Evolutionary conservation across 2,329 filamentous ascomycete genomes (phyloP).

Genomic region (Trichoderma atroviride): DNA sequence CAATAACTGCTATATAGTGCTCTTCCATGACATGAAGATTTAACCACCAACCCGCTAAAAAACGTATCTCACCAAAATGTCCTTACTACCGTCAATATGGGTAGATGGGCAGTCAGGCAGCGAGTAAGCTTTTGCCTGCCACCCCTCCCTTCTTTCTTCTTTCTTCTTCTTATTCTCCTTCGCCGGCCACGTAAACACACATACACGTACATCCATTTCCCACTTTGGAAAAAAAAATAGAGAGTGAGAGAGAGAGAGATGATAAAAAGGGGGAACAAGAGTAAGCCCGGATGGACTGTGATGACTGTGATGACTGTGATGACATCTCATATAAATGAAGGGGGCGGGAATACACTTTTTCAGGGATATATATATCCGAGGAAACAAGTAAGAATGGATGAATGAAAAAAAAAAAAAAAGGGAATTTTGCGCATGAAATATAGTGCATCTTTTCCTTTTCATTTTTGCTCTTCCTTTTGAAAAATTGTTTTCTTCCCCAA

Average conservation of each 20-base stretch:
- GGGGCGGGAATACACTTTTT: background rate
- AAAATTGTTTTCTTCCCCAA: too few species aligned
- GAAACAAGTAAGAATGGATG: background rate
- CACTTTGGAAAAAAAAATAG: background rate
- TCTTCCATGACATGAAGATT: conserved; percentile 11
- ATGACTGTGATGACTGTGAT: conserved; percentile 7
- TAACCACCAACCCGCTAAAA: conserved; percentile 9
- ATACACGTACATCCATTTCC: background rate
- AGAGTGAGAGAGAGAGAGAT: background rate
- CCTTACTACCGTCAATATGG: background rate
- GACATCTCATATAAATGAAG: conserved; percentile 1
- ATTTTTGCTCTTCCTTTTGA: background rate
- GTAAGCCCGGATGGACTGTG: conserved; percentile 1
- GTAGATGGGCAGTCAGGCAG: background rate
- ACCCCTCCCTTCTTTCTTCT: background rate
- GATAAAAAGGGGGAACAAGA: background rate
- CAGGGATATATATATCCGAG: background rate
- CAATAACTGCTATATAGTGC: conserved; percentile 18
- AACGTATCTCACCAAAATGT: background rate
- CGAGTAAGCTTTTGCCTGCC: background rate
- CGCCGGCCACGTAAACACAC: background rate
- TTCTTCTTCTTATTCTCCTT: background rate
- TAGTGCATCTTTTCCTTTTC: background rate
- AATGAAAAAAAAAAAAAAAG: background rate
- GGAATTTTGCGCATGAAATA: background rate